Conservation (phyloP, 306 rosid genomes). For the Prinsepia uniflora region DNA sequence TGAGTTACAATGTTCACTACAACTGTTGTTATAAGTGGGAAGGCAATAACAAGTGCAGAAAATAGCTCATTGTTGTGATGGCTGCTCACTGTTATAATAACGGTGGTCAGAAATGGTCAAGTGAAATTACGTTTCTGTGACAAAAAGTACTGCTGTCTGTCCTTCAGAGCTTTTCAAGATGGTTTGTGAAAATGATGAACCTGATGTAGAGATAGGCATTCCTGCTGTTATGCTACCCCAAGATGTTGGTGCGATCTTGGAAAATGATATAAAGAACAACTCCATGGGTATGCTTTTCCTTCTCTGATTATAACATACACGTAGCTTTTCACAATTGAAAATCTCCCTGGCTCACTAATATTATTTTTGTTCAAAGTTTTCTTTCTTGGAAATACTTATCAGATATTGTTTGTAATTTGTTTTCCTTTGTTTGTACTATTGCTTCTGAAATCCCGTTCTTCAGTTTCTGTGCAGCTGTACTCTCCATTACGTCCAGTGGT, state of each 20-base stretch:
- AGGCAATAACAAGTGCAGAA: not conserved
- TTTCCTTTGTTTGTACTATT: slow-evolving; percentile 11
- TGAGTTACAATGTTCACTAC: not conserved
- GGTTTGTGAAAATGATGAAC: slow-evolving; percentile 84
- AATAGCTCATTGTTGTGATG: not conserved
- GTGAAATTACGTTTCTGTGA: slow-evolving; percentile 4
- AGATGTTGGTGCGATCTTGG: slow-evolving; percentile 66
- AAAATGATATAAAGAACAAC: slow-evolving; percentile 50
- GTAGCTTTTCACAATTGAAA: not conserved
- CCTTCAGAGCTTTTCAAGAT: slow-evolving; percentile 91
- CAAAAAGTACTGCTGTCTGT: slow-evolving; percentile 14
- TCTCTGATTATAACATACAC: slow-evolving; percentile 6
- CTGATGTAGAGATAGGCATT: slow-evolving; percentile 64
- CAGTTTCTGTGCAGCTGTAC: slow-evolving; percentile 93
- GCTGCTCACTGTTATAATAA: not conserved
- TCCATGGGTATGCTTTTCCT: slow-evolving; percentile 46
- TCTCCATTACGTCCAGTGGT: slow-evolving; percentile 93
- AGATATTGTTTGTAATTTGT: slow-evolving; percentile 15
- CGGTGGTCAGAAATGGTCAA: not conserved
- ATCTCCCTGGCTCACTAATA: no score
- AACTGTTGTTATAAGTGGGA: not conserved
- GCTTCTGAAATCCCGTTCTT: slow-evolving; percentile 27
- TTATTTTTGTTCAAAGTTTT: not conserved
- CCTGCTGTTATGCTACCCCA: slow-evolving; percentile 98
- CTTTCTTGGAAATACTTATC: slow-evolving; percentile 11